Base-by-base conservation (phyloP, 2,329 filamentous ascomycete genomes). In the Ophiocordyceps sinensis region DNA sequence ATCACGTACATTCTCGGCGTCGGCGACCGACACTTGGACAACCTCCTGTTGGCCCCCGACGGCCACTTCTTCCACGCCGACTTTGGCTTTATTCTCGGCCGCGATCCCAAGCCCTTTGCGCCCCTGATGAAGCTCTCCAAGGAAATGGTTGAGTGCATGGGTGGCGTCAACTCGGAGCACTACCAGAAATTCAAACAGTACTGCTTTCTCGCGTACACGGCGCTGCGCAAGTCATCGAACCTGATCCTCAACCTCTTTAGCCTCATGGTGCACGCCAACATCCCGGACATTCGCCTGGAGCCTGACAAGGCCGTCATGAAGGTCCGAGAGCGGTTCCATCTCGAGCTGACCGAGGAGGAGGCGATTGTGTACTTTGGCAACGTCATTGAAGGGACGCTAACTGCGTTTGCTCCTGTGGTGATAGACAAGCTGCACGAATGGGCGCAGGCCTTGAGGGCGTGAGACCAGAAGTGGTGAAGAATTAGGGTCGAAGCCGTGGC, bases 111-210 rank as follows among this genome's bases (percentile, higher is more conserved):
- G 56, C 91, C 91, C 0, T 96, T 98, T 56, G 89, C 91, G 0
- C 91, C 91, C 0, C 79, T 89, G 40, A 94, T 98, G 81, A 98
- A 98, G 61, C 76, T 98, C 9, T 89, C 83, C 55, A 89, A 88
- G 51, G 89, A 98, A 56, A 98, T 98, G 91, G 85, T 96, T 4
- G 91, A 98, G 54, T 91, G 88, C 47, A 95, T 98, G 86, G 93
- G 93, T 34, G 91, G 91, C 12, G 73, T 79, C 8, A 72, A 74
- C 29, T 86, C 83, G 4, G 76, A 84, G 19, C 81, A 93, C 46
- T 98, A 94, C 60, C 70, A 80, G 36, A 76, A 82, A 41, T 98
- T 98, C 64, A 91, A 91, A 57, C 85, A 93, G 53, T 94, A 96
- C 61, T 94, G 87, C 59, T 95, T 94, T 62, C 83, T 94, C 3